These are phyloP conservation scores for Pleurotus eryngii DNA, from an alignment of 768 basidiomycete species.

Conservation along the genomic window DNA sequence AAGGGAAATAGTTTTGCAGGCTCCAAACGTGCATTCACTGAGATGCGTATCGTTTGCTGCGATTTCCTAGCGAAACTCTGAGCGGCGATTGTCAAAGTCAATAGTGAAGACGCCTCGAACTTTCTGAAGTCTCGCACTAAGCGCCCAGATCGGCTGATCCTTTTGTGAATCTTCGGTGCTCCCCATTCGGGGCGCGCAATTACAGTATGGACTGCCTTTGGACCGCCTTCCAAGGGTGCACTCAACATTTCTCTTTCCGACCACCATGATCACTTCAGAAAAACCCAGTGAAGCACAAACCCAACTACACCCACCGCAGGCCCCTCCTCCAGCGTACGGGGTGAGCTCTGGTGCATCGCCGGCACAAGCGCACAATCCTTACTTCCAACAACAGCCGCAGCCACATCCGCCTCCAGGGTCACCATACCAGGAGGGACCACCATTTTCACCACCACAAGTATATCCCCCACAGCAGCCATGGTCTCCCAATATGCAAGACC, in stretches of 20 bases:
- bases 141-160: not conserved
- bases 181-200: too few relatives aligned
- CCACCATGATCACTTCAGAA: slow-evolving; percentile 3
- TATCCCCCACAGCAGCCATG: not conserved
- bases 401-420: not conserved
- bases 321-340: slow-evolving; percentile 1
- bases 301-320: not conserved
- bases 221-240: not conserved
- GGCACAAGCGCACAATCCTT: not conserved
- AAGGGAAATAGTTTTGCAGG: too few relatives aligned
- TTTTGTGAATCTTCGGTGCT: too few relatives aligned
- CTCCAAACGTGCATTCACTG: too few relatives aligned
- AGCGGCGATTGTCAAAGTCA: too few relatives aligned
- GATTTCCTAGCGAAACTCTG: too few relatives aligned
- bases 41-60: too few relatives aligned
- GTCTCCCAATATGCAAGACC: not conserved
- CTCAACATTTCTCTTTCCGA: not conserved
- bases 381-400: not conserved
- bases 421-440: not conserved
- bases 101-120: too few relatives aligned
- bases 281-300: slow-evolving; percentile 1
- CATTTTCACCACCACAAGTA: not conserved
- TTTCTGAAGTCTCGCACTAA: not conserved
- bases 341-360: not conserved
- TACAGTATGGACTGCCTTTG: slow-evolving; percentile 3